These are phyloP conservation scores for Pachysandra terminalis DNA, from an alignment of 164 flowering plant genomes.

Conservation along the genomic window DNA sequence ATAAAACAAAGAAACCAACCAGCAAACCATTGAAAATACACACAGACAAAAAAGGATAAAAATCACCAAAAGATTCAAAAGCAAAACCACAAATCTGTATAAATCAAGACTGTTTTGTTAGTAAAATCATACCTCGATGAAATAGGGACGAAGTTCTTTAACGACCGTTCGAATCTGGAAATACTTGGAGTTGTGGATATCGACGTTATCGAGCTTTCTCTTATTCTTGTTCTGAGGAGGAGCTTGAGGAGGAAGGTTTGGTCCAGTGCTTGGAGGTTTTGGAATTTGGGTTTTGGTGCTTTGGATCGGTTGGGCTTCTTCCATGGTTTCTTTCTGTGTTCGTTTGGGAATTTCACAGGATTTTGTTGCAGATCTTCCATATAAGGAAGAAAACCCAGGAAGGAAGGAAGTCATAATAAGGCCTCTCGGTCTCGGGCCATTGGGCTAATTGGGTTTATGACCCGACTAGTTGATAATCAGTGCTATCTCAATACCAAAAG, in stretches of 20 bases:
- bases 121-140: conserved; percentile 43
- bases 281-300: neutral
- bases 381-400: neutral
- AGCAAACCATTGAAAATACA: too few relatives aligned
- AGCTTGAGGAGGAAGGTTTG: conserved; percentile 8
- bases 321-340: neutral
- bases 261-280: conserved; percentile 2
- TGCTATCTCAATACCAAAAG: too few relatives aligned
- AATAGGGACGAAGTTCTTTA: conserved; percentile 55
- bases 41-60: too few relatives aligned
- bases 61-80: neutral
- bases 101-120: too few relatives aligned
- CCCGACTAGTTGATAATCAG: too few relatives aligned
- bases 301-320: neutral
- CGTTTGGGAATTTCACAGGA: neutral
- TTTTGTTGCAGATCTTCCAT: neutral
- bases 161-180: conserved; percentile 50
- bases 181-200: conserved; percentile 23
- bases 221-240: conserved; percentile 31
- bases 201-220: conserved; percentile 33
- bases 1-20: neutral
- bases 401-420: too few relatives aligned
- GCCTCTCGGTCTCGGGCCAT: too few relatives aligned
- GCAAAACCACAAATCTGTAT: too few relatives aligned
- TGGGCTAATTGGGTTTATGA: too few relatives aligned